A percentile compares a stretch with the other conserved stretches of the same genome.
These are phyloP conservation scores for Cicer judaicum DNA, from an alignment of 306 rosid species.

Conservation along the genomic window DNA sequence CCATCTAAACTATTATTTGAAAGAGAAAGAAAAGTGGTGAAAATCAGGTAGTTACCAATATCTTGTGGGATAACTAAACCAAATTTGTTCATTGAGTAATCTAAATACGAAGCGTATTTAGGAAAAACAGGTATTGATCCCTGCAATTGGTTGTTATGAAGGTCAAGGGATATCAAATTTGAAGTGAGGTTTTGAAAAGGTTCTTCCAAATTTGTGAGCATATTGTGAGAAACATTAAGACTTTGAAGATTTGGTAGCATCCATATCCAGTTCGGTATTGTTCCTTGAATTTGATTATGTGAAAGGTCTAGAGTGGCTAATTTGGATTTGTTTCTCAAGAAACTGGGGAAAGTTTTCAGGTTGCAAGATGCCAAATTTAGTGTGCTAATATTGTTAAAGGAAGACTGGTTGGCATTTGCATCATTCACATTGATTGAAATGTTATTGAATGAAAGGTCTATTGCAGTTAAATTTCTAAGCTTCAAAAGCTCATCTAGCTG, in stretches of 20 bases:
- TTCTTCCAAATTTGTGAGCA: conserved; percentile 41
- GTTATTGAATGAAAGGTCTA: conserved; percentile 67
- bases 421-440: conserved; percentile 30
- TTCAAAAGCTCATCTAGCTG: conserved; percentile 16
- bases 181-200: conserved; percentile 33
- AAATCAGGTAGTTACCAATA: conserved; percentile 23
- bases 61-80: conserved; percentile 34
- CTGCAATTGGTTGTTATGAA: conserved; percentile 50
- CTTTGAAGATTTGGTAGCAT: conserved; percentile 17
- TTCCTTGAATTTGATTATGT: conserved; percentile 49
- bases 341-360: conserved; percentile 49
- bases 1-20: conserved; percentile 39
- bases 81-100: conserved; percentile 53
- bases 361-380: conserved; percentile 57
- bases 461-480: conserved; percentile 48
- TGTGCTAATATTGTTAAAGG: conserved; percentile 34
- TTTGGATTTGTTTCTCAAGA: conserved; percentile 49
- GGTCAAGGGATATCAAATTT: conserved; percentile 39
- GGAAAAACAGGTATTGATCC: conserved; percentile 47
- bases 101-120: conserved; percentile 11
- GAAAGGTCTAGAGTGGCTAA: conserved; percentile 57
- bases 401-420: background rate
- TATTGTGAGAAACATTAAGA: conserved; percentile 67
- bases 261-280: conserved; percentile 72
- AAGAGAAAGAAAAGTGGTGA: conserved; percentile 38